Base-by-base conservation (phyloP, 495 filamentous ascomycete genomes). In the Aspergillus baeticus region DNA sequence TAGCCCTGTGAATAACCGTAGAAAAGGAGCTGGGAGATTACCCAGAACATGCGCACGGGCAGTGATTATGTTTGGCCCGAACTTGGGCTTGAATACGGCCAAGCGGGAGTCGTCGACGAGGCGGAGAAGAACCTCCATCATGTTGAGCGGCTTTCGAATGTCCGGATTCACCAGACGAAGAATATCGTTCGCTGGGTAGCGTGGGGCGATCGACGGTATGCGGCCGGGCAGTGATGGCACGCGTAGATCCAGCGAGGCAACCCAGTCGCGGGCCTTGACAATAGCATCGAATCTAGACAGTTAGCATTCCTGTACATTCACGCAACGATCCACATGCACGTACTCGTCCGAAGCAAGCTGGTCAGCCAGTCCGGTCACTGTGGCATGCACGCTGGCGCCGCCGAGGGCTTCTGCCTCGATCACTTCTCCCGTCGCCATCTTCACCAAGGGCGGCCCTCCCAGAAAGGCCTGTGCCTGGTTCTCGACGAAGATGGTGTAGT, bases 401-500 rank as follows among this genome's bases (percentile, higher is more conserved):
- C 69, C 69, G 15, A 71, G 31, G 38, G 61, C 69, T 37, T 71
- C 69, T 0, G 69, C 66, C 14, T 52, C 64, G 36, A 64, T 63
- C 2, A 68, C 49, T 35, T 71, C 69, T 1, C 69, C 69, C 1
- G 67, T 71, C 0, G 69, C 69, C 69, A 71, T 71, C 38, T 69
- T 71, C 13, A 71, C 69, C 15, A 71, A 51, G 0, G 69, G 69
- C 0, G 69, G 69, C 1, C 69, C 69, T 14, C 66, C 69, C 3
- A 71, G 63, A 29, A 66, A 71, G 2, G 65, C 69, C 45, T 71
- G 69, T 0, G 62, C 69, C 43, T 71, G 69, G 26, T 65, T 65
- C 22, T 71, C 60, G 6, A 71, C 69, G 22, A 71, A 71, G 17
- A 71, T 69, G 1, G 69, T 69, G 37, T 71, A 69, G 38, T 69